A percentile compares a stretch with the other conserved stretches of the same genome.
Evolutionary conservation across 768 basidiomycete genomes (phyloP).

Genomic region (Tephrocybe sp.): DNA sequence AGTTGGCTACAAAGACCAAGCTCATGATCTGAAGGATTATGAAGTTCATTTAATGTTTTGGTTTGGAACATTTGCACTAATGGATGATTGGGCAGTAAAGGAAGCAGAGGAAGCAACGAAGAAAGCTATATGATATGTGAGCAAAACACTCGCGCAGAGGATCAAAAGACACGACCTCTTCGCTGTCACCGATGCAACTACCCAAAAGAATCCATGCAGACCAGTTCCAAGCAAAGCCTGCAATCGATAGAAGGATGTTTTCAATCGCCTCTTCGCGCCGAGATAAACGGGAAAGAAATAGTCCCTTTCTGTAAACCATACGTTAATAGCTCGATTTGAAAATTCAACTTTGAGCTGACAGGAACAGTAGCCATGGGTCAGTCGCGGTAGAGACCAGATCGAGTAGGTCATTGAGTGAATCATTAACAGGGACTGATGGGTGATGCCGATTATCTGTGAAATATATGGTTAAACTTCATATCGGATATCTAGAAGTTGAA

Average conservation of each 20-base stretch:
- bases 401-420: constrained; percentile 54
- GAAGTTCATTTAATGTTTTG: constrained; percentile 85
- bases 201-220: constrained; percentile 85
- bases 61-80: constrained; percentile 75
- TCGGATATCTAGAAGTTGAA: not conserved
- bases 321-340: constrained; percentile 1
- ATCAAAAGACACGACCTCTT: constrained; percentile 58
- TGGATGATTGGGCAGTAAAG: constrained; percentile 43
- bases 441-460: constrained; percentile 64
- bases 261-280: constrained; percentile 88
- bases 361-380: constrained; percentile 83
- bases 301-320: constrained; percentile 57
- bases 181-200: constrained; percentile 75
- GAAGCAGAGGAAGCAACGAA: constrained; percentile 45
- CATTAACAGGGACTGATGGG: constrained; percentile 64
- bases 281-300: constrained; percentile 77
- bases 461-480: constrained; percentile 1
- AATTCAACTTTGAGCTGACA: constrained; percentile 47
- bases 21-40: constrained; percentile 86
- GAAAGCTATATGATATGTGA: constrained; percentile 34
- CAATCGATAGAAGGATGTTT: constrained; percentile 69
- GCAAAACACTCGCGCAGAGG: constrained; percentile 13
- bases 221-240: constrained; percentile 91
- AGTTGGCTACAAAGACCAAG: constrained; percentile 79
- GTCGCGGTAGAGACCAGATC: constrained; percentile 51